Base-by-base conservation (phyloP, 805 yeast genomes). In the Lipomyces spencermartinsiae region DNA sequence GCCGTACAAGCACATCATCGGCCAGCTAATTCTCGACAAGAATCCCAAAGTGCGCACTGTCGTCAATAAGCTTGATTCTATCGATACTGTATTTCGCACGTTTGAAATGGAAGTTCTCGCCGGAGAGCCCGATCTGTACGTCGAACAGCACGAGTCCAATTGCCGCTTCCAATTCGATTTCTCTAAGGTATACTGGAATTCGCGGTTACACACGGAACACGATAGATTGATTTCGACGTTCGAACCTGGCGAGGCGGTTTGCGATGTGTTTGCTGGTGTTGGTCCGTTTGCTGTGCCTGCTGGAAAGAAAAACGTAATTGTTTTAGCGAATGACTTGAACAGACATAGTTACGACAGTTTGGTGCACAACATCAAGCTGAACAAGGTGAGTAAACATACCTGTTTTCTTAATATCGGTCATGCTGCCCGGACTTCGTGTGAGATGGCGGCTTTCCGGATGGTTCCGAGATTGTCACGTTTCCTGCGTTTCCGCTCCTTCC, bases 281-380 rank as follows among this genome's bases (percentile, higher is more conserved):
- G 99, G 99, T 0, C 99, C 99, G 4, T 95, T 96, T 81, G 94
- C 97, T 1, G 87, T 95, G 0, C 99, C 99, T 0, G 97, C 98
- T 0, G 98, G 93, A 14, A 92, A 90, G 78, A 91, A 89, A 69
- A 85, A 85, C 16, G 90, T 88, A 10, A 77, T 93, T 62, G 97
- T 92, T 0, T 82, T 95, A 73, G 97, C 98, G 10, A 95, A 93
- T 77, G 99, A 95, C 78, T 82, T 95, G 77, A 95, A 95, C 75
- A 98, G 98, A 0, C 91, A 89, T 68, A 89, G 97, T 67, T 91
- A 81, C 78, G 86, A 86, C 71, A 89, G 90, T 74, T 83, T 95
- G 80, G 77, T 80, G 51, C 83, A 84, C 37, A 95, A 95, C 74
- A 85, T 91, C 61, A 74, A 71, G 1, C 75, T 82, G 34, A 95